Percentiles rank a stretch among this genome's conserved stretches.
phyloP scores from a whole-genome alignment of 2,329 filamentous ascomycete species.

The Pseudopyricularia javanii region DNA sequence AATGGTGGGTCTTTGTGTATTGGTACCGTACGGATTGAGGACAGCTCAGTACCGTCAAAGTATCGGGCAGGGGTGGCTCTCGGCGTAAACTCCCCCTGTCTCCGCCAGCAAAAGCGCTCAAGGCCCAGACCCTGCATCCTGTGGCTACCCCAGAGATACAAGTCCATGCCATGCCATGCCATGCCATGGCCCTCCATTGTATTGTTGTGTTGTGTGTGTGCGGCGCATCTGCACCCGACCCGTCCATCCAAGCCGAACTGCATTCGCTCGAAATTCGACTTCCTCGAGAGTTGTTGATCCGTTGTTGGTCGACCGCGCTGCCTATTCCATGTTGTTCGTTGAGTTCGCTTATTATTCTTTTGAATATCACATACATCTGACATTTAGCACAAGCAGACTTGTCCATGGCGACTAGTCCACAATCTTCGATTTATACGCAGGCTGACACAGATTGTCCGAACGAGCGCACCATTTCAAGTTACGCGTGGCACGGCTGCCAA shows the following conservation, averaged over 20 bases:
- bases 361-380: too few relatives aligned
- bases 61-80: neutral
- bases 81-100: constrained; percentile 14
- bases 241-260: neutral
- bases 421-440: neutral
- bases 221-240: neutral
- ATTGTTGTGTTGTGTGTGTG: too few relatives aligned
- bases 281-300: neutral
- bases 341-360: too few relatives aligned
- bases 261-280: too few relatives aligned
- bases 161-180: neutral
- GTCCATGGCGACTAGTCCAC: neutral
- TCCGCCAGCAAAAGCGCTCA: constrained; percentile 19
- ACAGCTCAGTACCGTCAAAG: neutral
- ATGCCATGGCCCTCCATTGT: too few relatives aligned
- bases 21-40: too few relatives aligned
- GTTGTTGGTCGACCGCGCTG: too few relatives aligned
- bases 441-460: neutral
- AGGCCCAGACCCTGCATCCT: constrained; percentile 1
- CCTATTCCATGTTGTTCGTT: too few relatives aligned
- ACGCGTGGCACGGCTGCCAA: neutral
- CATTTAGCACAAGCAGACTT: too few relatives aligned
- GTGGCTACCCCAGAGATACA: constrained; percentile 2
- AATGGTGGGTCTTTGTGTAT: neutral
- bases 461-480: too few relatives aligned